Conservation (phyloP, 106 monocot species). For the Allium sativum region DNA sequence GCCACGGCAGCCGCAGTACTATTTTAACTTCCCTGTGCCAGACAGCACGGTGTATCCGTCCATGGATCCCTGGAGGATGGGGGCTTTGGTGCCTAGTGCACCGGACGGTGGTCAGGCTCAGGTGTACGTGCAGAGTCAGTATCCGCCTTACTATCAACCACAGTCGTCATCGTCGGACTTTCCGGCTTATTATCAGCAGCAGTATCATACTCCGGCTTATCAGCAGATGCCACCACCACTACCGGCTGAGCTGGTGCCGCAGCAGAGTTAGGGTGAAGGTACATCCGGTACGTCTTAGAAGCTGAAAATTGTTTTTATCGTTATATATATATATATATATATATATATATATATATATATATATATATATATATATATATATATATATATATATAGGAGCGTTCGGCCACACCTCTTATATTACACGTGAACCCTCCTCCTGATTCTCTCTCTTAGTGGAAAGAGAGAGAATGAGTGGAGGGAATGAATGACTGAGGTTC, state of each 20-base stretch:
- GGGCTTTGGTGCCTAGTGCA: conserved; percentile 41
- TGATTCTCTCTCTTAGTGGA: no score
- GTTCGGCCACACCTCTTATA: no score
- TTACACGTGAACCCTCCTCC: no score
- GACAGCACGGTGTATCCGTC: conserved; percentile 61
- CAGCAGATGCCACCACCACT: conserved; percentile 30
- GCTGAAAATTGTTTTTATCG: background rate
- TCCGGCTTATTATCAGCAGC: conserved; percentile 38
- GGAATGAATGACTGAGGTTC: no score
- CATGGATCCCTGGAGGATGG: conserved; percentile 99
- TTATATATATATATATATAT: no score
- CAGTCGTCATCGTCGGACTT: conserved; percentile 53
- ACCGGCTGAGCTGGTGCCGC: conserved; percentile 9
- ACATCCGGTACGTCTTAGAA: background rate
- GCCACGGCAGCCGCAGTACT: conserved; percentile 46
- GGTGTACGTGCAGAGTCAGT: conserved; percentile 35
- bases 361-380: no score
- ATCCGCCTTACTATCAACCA: conserved; percentile 56
- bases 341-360: no score
- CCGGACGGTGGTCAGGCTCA: conserved; percentile 35
- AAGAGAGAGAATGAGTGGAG: no score
- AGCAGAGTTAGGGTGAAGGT: conserved; percentile 5
- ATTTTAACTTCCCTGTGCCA: conserved; percentile 73
- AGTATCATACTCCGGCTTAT: conserved; percentile 26
- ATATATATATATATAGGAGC: no score